Evolutionary conservation across 805 yeast genomes (phyloP).

Genomic region (Jamesozyma hellenica): DNA sequence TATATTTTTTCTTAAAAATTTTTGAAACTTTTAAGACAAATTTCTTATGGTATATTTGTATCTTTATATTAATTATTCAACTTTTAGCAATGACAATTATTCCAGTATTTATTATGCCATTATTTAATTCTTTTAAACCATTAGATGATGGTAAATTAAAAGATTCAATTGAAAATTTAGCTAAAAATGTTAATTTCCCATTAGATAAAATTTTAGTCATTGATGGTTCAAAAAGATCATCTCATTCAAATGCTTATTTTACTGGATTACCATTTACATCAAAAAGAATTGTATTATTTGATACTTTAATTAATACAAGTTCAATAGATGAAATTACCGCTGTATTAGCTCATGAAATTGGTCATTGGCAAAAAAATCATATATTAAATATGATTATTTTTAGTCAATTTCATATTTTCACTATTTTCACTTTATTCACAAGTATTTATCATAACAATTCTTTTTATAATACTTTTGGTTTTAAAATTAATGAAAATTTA

Average conservation of each 20-base stretch:
- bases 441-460: constrained; percentile 73
- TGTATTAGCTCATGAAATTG: constrained; percentile 95
- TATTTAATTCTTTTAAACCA: constrained; percentile 85
- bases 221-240: constrained; percentile 94
- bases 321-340: constrained; percentile 77
- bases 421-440: constrained; percentile 64
- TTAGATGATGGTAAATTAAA: constrained; percentile 85
- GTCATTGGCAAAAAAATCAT: constrained; percentile 93
- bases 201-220: constrained; percentile 74
- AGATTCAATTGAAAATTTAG: constrained; percentile 68
- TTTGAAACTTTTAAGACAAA: constrained; percentile 69
- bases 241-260: constrained; percentile 95
- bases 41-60: constrained; percentile 73
- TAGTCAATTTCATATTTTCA: constrained; percentile 53
- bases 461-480: constrained; percentile 72
- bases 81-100: constrained; percentile 62
- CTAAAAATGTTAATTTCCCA: constrained; percentile 71
- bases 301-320: constrained; percentile 77
- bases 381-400: constrained; percentile 64
- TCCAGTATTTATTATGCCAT: constrained; percentile 84
- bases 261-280: constrained; percentile 89
- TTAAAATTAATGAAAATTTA: constrained; percentile 25
- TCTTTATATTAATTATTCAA: constrained; percentile 61
- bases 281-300: constrained; percentile 88
- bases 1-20: constrained; percentile 70